Evolutionary conservation across 352 stramenopile genomes (phyloP), one percentile per base, ranked within the genome.

Genomic region (Globisporangium ultimum): DNA sequence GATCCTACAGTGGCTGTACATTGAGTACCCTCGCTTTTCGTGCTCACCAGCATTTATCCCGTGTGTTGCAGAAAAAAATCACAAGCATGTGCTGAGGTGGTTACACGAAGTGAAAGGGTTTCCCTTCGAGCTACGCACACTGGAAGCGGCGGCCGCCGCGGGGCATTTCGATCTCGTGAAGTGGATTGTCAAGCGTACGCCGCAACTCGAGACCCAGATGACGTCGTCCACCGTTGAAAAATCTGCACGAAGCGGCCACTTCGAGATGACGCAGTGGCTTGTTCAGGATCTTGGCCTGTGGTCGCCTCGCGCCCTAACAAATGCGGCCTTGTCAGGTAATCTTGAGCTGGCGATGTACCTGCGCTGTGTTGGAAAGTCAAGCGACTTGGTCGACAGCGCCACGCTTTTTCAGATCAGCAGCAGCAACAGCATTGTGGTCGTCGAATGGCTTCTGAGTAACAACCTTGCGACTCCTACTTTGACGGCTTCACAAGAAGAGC

Each of bases 1-100:
- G 0, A 67, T 85, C 6, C 46, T 85, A 8, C 70, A 78, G n/a
- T 85, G 73, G 72, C 55, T 85, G 2, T 64, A 68, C 43, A 54
- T 55, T 21, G 55, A 68, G 3, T 78, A 70, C 41, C 60, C 66
- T 5, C 54, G 64, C 20, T 74, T 74, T 24, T 61, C 61, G 48
- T 76, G 67, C 46, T 74, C 71, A 13, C 46, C 66, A 52, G 53
- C 67, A 9, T 76, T 76, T 46, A 11, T 76, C 12, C 60, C 68
- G 22, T 76, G 68, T 21, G 66, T 72, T 2, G 68, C 71, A 45
- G 65, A 59, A 2, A 69, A 74, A 8, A 67, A 67, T n/a, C 66
- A 77, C 55, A 61, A 65, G 21, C 63, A 75, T 47, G 71, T 70
- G 13, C 53, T 80, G 17, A 38, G 64, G 17, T 75, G 72, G 60